A percentile compares a stretch with the other conserved stretches of the same genome.
Conservation (phyloP, 176 grass and related monocot genomes). For the Oryza australiensis region DNA sequence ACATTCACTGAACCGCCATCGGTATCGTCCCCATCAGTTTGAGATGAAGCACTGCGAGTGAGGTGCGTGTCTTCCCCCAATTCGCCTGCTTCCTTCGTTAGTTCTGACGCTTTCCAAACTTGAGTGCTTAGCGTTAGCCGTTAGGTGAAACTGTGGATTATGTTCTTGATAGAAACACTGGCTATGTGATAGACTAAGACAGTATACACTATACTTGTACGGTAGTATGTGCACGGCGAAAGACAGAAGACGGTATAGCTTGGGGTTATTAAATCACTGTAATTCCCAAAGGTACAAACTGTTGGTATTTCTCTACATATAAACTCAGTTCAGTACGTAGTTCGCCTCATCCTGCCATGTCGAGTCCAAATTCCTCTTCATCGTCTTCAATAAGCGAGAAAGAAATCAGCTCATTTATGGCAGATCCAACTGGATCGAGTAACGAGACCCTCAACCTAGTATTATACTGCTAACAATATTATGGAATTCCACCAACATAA, state of each 20-base stretch:
- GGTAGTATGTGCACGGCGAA: not conserved
- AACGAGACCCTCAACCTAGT: not conserved
- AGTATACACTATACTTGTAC: not conserved
- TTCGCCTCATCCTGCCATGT: slow-evolving; percentile 7
- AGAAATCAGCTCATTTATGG: not conserved
- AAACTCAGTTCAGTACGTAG: not conserved
- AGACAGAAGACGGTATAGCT: not conserved
- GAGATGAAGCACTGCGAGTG: not conserved
- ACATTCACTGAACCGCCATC: slow-evolving; percentile 18
- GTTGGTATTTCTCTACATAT: not conserved
- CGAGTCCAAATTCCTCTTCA: not conserved
- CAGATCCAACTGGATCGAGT: slow-evolving; percentile 20
- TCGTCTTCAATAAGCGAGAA: not conserved
- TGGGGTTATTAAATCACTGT: not conserved
- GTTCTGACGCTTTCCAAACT: not conserved
- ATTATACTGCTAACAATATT: not conserved
- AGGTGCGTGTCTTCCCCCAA: slow-evolving; percentile 11
- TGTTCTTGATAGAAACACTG: not conserved
- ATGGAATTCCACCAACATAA: not conserved
- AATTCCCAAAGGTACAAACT: not conserved
- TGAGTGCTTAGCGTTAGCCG: not conserved
- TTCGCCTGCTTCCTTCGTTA: not conserved
- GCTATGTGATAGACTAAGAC: not conserved
- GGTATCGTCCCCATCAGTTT: slow-evolving; percentile 10
- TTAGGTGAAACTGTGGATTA: not conserved